Evolutionary conservation across 495 filamentous ascomycete species (phyloP).

Genomic region (Letharia columbiana): DNA sequence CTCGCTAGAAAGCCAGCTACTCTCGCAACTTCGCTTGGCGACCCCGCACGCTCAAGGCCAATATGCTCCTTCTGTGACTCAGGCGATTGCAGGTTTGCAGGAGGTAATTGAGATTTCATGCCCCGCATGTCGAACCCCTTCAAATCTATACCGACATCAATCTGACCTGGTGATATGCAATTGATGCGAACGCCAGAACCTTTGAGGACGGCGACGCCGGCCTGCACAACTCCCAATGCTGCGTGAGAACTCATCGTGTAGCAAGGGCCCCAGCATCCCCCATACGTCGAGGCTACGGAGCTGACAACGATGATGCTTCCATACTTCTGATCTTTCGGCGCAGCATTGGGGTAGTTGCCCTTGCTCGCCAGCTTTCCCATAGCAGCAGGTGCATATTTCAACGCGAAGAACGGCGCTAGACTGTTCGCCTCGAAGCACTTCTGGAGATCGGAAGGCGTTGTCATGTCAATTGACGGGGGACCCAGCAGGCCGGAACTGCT

Average conservation of each 20-base stretch:
- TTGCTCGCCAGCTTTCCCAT: constrained; percentile 48
- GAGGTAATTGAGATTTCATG: constrained; percentile 47
- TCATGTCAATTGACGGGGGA: constrained; percentile 46
- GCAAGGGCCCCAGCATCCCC: constrained; percentile 49
- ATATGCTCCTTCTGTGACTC: constrained; percentile 38
- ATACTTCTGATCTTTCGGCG: constrained; percentile 46
- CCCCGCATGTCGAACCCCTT: constrained; percentile 46
- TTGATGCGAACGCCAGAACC: constrained; percentile 52
- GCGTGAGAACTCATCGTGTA: constrained; percentile 53
- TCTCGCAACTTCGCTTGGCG: constrained; percentile 47
- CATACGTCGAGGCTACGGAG: constrained; percentile 48
- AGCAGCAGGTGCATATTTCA: constrained; percentile 54
- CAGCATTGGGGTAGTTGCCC: constrained; percentile 50
- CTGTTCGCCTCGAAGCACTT: constrained; percentile 50
- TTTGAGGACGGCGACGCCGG: constrained; percentile 50
- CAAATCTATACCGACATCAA: constrained; percentile 50
- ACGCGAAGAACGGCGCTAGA: constrained; percentile 52
- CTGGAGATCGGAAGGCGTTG: constrained; percentile 44
- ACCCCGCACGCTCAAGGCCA: constrained; percentile 41
- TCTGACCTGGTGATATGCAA: constrained; percentile 49
- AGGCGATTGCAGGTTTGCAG: constrained; percentile 44
- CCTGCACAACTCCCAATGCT: constrained; percentile 48
- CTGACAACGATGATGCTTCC: constrained; percentile 52
- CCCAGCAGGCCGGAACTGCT: constrained; percentile 48
- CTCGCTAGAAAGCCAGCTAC: constrained; percentile 51